Evolutionary conservation across 148 eudicot genomes (phyloP), one percentile per base, ranked within the genome.

Genomic region (Rhododendron ferrugineum): DNA sequence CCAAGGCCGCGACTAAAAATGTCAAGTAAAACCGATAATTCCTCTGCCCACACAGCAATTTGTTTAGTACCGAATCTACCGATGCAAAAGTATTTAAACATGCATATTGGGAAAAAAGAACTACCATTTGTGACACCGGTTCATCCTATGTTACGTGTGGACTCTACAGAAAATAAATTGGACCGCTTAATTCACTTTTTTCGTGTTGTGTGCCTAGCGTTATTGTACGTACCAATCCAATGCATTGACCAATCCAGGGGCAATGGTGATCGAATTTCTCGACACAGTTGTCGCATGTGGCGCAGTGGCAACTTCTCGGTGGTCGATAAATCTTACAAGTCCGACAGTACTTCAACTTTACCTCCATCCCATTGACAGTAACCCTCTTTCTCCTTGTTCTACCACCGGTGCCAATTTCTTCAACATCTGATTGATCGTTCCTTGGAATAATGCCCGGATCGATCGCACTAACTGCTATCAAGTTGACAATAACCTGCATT

Each of bases 191-290:
- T 62, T 23, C 68, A 62, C 3, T 58, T 58, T 58, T 58, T 22
- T 20, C 26, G 66, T 5, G 22, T 3, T 58, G 64, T 20, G 64
- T 58, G 64, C 64, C 64, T n/a, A 64, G 70, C 70, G n/a, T 64
- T 64, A 2, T 26, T 66, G 3, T 32, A 52, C 82, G 34, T 79
- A 78, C 79, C 84, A 70, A 73, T 74, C 88, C 87, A 18, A 79
- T 78, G 85, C 89, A 88, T 28, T 88, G 89, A 15, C 89, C 87
- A 4, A 88, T 66, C 89, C 87, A 88, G 7, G 89, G 89, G 83
- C 89, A 88, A 54, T 88, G 89, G 84, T 88, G 89, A 78, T 88
- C 89, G 26, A 88, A 88, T 64, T 81, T 82, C 79, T 88, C 87
- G 11, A 88, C 87, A 30, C 89, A 85, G 37, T 88, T 88, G 85